Base-by-base conservation (phyloP, 192 early-diverging fungal species). In the Coemansia sp. region DNA sequence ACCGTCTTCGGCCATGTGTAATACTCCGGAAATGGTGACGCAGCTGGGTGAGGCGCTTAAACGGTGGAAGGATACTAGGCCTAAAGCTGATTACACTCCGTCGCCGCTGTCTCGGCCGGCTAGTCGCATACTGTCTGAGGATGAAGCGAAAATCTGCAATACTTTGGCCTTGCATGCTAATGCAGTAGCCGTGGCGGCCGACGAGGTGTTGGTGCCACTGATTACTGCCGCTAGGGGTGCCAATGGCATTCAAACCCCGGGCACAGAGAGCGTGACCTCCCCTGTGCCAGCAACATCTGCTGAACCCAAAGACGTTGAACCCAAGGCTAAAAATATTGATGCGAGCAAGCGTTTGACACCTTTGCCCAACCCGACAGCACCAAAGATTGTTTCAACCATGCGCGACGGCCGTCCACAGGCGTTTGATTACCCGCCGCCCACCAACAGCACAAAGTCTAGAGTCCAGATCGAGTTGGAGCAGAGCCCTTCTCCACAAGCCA, bases 331-430 rank as follows among this genome's bases (percentile, higher is more conserved):
- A 29, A 47, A 19, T 9, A 20, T 60, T 7, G 64, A 62, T 29
- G 33, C 50, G 15, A 46, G 43, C 32, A 56, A 67, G 18, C 64
- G 72, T 0, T 53, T 75, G 33, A 32, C 50, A 3, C 60, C 72
- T 29, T 56, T 75, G 50, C 72, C 72, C 6, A 75, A 75, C 33
- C 72, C 72, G 2, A 75, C 32, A 22, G 67, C 73, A 23, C 73
- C 73, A 23, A 62, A 53, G 33, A 57, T 65, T n/a, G 53, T 54
- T 37, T 46, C 73, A 1, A 36, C 55, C 0, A 38, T 50, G 39
- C 61, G 36, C 28, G 46, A 70, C 19, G 73, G 73, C 36, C 67
- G 54, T 18, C 73, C 73, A 15, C 67, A 65, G 53, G 39, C 47
- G 13, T 68, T 57, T 42, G 67, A 66, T 33, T 70, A 68, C 44